Base-by-base conservation (phyloP, 164 flowering plant genomes). In the Vitis labrusca region DNA sequence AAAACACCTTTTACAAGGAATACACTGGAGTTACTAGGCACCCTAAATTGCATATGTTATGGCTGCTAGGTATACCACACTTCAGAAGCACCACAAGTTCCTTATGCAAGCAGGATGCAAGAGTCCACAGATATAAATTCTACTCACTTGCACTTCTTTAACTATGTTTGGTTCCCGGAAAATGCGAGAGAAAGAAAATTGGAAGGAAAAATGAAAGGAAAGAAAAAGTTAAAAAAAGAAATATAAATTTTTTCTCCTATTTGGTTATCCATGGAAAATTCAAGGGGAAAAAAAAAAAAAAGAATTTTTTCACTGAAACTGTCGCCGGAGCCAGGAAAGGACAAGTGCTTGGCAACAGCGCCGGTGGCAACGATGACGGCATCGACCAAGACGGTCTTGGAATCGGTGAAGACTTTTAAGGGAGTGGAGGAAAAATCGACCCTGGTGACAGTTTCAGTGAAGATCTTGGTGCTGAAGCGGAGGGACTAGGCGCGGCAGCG, bases 301-400 rank as follows among this genome's bases (percentile, higher is more conserved):
- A 19, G 23, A 19, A 19, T 19, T 19, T 23, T 23, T 23, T 23
- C 27, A 23, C 27, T 23, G 1, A 23, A 23, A 23, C 2, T 23
- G 0, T 83, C 82, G 8, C 79, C 89, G 7, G 94, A 89, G 3
- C 98, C 98, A 0, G 82, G 75, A 68, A 95, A 95, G 3, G 56
- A 27, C 60, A 95, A 78, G 16, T 82, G 71, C 82, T 81, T 89
- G 0, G 99, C 98, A 0, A 93, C 95, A 1, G 98, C 99, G 0
- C 98, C 98, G 0, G 99, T 91, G 11, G 97, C 92, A 3, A 91
- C 79, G 50, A 96, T 75, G 6, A 96, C 91, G 0, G 98, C 19
- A 54, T 95, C 97, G 9, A 98, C 99, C 14, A 84, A 53, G 1
- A 90, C 88, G n/a, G 81, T 51, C 47, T 59, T 85, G 2, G 77